These are phyloP conservation scores for Rhizopus microsporus DNA, from an alignment of 371 early-diverging fungal genomes.

Conservation along the genomic window DNA sequence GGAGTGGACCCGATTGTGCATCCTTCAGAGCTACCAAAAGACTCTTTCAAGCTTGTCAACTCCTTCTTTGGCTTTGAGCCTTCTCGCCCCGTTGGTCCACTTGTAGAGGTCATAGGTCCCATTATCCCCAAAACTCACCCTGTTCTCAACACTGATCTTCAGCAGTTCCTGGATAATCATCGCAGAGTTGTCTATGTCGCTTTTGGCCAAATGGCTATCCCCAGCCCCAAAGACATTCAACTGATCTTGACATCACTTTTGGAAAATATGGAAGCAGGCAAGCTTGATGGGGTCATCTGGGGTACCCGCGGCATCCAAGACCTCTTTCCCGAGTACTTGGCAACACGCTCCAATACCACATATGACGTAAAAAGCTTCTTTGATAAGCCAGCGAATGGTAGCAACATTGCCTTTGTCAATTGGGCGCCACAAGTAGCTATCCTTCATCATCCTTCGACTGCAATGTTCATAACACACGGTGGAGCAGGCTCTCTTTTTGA, in stretches of 20 bases:
- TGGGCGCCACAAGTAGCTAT: conserved; percentile 48
- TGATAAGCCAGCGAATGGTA: neutral
- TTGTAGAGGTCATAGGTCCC: conserved; percentile 38
- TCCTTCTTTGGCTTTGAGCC: conserved; percentile 25
- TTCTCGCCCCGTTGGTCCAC: conserved; percentile 32
- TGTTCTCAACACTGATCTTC: conserved; percentile 17
- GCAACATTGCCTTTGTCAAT: conserved; percentile 8
- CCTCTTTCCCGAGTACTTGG: conserved; percentile 16
- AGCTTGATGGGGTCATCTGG: conserved; percentile 39
- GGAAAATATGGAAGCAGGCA: conserved; percentile 20
- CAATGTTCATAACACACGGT: conserved; percentile 40
- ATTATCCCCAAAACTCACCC: conserved; percentile 22
- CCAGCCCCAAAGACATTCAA: conserved; percentile 11
- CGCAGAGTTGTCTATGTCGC: conserved; percentile 35
- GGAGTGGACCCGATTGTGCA: neutral
- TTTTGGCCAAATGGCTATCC: conserved; percentile 37
- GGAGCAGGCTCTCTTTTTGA: conserved; percentile 41
- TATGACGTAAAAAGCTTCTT: conserved; percentile 6
- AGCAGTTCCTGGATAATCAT: conserved; percentile 22
- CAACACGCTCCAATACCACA: conserved; percentile 3
- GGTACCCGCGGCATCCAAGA: conserved; percentile 12
- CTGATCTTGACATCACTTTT: conserved; percentile 24
- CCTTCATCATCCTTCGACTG: conserved; percentile 33
- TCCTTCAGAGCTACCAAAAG: conserved; percentile 2
- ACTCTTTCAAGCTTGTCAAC: conserved; percentile 28